A percentile compares a stretch with the other conserved stretches of the same genome.
Evolutionary conservation across 192 early-diverging fungal species (phyloP).

Genomic region (Podila epigama): DNA sequence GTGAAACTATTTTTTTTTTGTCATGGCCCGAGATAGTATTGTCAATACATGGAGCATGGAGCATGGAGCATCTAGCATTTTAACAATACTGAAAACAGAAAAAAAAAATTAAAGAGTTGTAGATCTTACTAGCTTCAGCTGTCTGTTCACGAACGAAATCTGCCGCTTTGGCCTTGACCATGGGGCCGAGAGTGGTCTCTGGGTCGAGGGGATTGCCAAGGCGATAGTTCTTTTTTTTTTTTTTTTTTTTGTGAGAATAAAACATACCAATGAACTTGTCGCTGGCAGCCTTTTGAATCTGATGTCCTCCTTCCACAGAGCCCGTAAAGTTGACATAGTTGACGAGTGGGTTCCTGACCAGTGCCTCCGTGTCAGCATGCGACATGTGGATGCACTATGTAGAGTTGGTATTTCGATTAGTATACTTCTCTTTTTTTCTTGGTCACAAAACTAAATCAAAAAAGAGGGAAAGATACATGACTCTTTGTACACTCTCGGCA

Average conservation of each 20-base stretch:
- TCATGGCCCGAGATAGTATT: too few relatives aligned
- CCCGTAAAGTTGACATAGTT: constrained; percentile 82
- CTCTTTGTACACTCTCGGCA: constrained; percentile 1
- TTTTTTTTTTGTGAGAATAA: background rate
- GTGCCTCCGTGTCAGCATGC: constrained; percentile 56
- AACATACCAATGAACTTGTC: constrained; percentile 64
- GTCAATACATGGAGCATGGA: too few relatives aligned
- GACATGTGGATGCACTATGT: constrained; percentile 52
- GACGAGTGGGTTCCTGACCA: constrained; percentile 66
- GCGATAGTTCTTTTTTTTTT: constrained; percentile 55
- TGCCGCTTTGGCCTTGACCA: constrained; percentile 73
- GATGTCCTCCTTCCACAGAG: constrained; percentile 72
- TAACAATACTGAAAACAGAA: background rate
- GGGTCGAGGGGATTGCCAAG: constrained; percentile 72
- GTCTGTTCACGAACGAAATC: constrained; percentile 73
- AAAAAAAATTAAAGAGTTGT: background rate
- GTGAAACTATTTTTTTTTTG: constrained; percentile 54
- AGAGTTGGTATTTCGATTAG: constrained; percentile 20
- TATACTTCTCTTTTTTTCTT: background rate
- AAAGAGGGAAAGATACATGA: too few relatives aligned
- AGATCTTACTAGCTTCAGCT: constrained; percentile 62
- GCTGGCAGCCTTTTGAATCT: constrained; percentile 64
- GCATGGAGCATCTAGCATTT: too few relatives aligned
- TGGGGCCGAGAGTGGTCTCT: constrained; percentile 75
- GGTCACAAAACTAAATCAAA: too few relatives aligned